phyloP scores from a whole-genome alignment of 1,284 basidiomycete genomes.

The Cutaneotrichosporon mucoides region DNA sequence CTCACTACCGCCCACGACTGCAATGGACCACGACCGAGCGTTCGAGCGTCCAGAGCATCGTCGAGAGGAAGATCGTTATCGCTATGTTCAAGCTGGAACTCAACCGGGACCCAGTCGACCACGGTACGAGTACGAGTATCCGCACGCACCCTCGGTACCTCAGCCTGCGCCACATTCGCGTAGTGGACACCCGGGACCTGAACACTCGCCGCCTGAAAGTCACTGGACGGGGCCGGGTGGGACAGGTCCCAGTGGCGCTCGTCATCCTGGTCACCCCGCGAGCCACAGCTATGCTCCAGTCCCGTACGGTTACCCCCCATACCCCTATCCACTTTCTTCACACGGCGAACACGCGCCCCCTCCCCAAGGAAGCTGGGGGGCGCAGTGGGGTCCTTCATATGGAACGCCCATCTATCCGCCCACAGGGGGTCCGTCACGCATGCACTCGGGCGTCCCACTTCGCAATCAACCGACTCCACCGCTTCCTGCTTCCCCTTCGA shows the following conservation, averaged over 20 bases:
- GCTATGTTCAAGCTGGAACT: neutral
- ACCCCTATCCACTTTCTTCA: neutral
- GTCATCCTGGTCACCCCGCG: neutral
- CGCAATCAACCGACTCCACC: conserved; percentile 9
- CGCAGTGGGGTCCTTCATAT: conserved; percentile 3
- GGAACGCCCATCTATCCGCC: neutral
- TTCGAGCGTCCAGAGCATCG: neutral
- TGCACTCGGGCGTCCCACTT: neutral
- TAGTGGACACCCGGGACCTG: neutral
- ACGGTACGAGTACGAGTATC: neutral
- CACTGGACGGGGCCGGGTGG: neutral
- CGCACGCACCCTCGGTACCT: neutral
- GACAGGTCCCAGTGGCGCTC: neutral
- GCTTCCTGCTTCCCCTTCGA: conserved; percentile 14
- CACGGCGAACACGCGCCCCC: neutral
- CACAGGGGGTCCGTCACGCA: neutral
- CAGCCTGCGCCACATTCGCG: neutral
- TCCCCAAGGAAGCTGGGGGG: neutral
- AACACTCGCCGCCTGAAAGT: neutral
- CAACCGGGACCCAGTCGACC: neutral
- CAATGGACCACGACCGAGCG: neutral
- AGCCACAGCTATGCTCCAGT: neutral
- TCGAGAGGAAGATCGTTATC: neutral
- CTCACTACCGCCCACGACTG: neutral
- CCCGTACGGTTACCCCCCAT: neutral